Base-by-base conservation (phyloP, 257 asterid species). In the Salvia hispanica region DNA sequence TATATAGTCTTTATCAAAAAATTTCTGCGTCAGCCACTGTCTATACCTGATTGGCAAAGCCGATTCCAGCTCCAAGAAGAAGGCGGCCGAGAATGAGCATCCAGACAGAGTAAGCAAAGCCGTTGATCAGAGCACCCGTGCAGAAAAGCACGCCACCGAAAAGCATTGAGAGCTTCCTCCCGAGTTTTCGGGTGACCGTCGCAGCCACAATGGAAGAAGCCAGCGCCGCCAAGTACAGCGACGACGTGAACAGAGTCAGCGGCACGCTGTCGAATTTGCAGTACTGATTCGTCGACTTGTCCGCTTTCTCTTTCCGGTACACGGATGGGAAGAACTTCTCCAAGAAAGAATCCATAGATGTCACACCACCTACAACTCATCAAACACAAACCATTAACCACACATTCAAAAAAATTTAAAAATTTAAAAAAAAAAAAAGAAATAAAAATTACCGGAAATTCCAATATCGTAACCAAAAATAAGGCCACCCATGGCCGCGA, bases 401-500 rank as follows among this genome's bases (percentile, higher is more conserved):
- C 31, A 25, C 31, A 25, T 25, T 25, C 31, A 25, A 25, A 25
- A 25, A 25, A 25, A 25, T 25, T 25, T 1, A 25, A 21, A 21
- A 34, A 28, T 13, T 6, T 6, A 33, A 40, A 39, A 7, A 2
- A 1, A 1, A 34, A 5, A 34, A 34, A 34, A 0, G n/a, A 15
- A 2, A 9, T 3, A 6, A 5, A 2, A 15, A 8, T 13, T 47
- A 55, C 62, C 97, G 14, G 97, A 91, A 78, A 91, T 88, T 4
- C 97, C 97, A 1, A 91, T 83, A 69, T 91, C 97, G 45, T 91
- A 91, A 40, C 97, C 97, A 55, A 91, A 91, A 43, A 91, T 91
- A 4, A 91, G 85, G 6, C 97, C 97, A 2, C 97, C 97, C 96
- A 86, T 91, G 78, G 93, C 97, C 1, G 97, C 97, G n/a, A 89